Base-by-base conservation (phyloP, 306 rosid species). In the Albizia julibrissin region DNA sequence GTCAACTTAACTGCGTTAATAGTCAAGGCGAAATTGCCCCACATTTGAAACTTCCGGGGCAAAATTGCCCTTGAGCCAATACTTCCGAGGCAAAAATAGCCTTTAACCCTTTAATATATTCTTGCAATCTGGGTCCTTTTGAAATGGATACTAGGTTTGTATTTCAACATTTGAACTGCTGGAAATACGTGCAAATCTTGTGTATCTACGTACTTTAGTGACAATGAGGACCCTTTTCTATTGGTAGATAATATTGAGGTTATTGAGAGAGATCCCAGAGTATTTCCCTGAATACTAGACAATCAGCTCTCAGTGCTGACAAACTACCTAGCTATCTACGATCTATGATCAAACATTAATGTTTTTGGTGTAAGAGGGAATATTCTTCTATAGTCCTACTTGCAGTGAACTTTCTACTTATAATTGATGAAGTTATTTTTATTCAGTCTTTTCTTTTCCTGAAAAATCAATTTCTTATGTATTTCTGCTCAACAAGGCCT, bases 111-210 rank as follows among this genome's bases (percentile, higher is more conserved):
- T n/a, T n/a, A n/a, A n/a, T 26, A 62, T 24, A 62, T 62, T 75
- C 29, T 73, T 58, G 61, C 24, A 42, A 73, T 66, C 27, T 72
- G 44, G 72, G 39, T 54, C 31, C 73, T 71, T 84, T 39, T 74
- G 68, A 56, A 46, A 75, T 47, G 13, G n/a, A 59, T 61, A 11
- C 26, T 80, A 43, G 65, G 34, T 47, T 11, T 54, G 65, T 68
- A 7, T 67, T 75, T 84, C 31, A 75, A 59, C 39, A 27, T 69
- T 69, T 16, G 26, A 84, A 58, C 75, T 54, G 14, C 29, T 75
- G 27, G n/a, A 73, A 79, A 10, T 39, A 39, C 19, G 18, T 76
- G 46, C 65, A 21, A 74, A 34, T 33, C 21, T 67, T 74, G 58
- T 39, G 24, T 54, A 19, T 64, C 71, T 66, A 66, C 75, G 64